These are phyloP conservation scores for Jaltomata sinuosa DNA, from an alignment of 257 asterid species.

Conservation along the genomic window DNA sequence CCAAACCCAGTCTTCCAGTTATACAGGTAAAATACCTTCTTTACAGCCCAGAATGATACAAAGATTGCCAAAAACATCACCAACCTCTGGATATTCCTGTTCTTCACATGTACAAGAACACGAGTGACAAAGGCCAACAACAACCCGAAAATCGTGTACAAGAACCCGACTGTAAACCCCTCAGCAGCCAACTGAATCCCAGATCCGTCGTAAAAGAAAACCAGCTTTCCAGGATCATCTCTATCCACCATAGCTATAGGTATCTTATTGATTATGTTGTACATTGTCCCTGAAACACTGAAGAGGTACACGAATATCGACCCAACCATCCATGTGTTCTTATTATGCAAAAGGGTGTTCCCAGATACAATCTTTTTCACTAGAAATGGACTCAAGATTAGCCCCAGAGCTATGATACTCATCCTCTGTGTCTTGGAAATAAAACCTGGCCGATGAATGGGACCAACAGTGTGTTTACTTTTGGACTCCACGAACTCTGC, in stretches of 20 bases:
- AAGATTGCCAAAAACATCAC: constrained; percentile 29
- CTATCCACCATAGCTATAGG: constrained; percentile 69
- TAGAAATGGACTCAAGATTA: constrained; percentile 43
- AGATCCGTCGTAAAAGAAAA: constrained; percentile 74
- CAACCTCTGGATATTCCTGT: constrained; percentile 38
- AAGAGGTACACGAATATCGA: constrained; percentile 74
- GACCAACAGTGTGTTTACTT: constrained; percentile 35
- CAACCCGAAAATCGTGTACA: constrained; percentile 66
- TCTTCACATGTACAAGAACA: constrained; percentile 43
- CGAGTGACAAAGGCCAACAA: constrained; percentile 62
- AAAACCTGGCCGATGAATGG: constrained; percentile 50
- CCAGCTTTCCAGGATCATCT: constrained; percentile 52
- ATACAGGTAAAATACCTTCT: constrained; percentile 67
- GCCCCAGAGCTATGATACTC: constrained; percentile 21
- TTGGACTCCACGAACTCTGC: constrained; percentile 55
- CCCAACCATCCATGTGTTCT: constrained; percentile 72
- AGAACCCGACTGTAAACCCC: constrained; percentile 69
- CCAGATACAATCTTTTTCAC: constrained; percentile 44
- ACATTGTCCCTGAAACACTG: constrained; percentile 88
- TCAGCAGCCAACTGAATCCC: constrained; percentile 94
- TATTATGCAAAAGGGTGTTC: constrained; percentile 51
- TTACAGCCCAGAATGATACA: constrained; percentile 54
- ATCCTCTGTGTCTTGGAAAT: constrained; percentile 48
- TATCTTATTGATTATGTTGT: constrained; percentile 80
- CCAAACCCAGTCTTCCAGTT: constrained; percentile 93